Conservation (phyloP, 1,284 basidiomycete genomes). For the Ceratobasidium sp. region DNA sequence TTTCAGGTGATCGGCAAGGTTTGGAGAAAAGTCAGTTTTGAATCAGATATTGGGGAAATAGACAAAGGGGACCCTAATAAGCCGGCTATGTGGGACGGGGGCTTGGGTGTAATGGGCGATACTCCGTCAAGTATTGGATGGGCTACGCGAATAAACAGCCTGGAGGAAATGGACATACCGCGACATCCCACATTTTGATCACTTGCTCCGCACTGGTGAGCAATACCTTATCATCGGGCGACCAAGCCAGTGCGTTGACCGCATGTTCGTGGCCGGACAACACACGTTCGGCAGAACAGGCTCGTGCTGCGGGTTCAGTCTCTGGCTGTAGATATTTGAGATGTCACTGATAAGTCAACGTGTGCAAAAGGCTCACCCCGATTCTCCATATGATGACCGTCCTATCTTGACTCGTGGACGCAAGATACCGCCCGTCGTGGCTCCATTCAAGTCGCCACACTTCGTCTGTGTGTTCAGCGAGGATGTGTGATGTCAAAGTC, state of each 20-base stretch:
- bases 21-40: slow-evolving; percentile 7
- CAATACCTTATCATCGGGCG: slow-evolving; percentile 83
- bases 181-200: slow-evolving; percentile 88
- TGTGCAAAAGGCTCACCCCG: slow-evolving; percentile 63
- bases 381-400: slow-evolving; percentile 90
- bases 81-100: not conserved
- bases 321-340: slow-evolving; percentile 58
- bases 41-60: slow-evolving; percentile 43
- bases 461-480: slow-evolving; percentile 89
- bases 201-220: slow-evolving; percentile 81
- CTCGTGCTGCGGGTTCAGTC: slow-evolving; percentile 63
- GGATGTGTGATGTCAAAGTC: slow-evolving; percentile 80
- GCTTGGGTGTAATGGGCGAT: slow-evolving; percentile 15
- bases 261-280: slow-evolving; percentile 79
- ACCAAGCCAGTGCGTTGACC: slow-evolving; percentile 89
- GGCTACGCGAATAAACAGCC: not conserved
- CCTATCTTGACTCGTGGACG: slow-evolving; percentile 89
- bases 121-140: slow-evolving; percentile 10
- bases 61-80: slow-evolving; percentile 7
- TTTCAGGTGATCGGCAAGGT: slow-evolving; percentile 1
- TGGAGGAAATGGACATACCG: slow-evolving; percentile 62
- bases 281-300: slow-evolving; percentile 69
- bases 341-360: slow-evolving; percentile 31
- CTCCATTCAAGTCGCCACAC: slow-evolving; percentile 98
- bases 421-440: slow-evolving; percentile 85